Conservation (phyloP, 768 basidiomycete genomes). For the Termitomyces heimii region DNA sequence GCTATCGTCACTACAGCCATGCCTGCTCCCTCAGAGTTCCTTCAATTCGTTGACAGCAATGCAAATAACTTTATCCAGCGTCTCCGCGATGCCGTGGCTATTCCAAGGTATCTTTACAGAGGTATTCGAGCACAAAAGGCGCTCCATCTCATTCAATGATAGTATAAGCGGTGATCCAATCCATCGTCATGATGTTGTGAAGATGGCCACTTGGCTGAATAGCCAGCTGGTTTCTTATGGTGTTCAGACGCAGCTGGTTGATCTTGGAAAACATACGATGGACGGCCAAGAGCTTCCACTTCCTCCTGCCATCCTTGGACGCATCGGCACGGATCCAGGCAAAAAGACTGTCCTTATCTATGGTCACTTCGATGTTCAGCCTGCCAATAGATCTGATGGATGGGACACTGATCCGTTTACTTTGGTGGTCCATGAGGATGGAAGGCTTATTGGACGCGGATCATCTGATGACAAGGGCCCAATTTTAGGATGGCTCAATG, state of each 20-base stretch:
- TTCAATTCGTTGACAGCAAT: conserved; percentile 60
- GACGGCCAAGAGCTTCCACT: conserved; percentile 65
- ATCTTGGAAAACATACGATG: conserved; percentile 70
- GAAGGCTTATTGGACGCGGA: conserved; percentile 78
- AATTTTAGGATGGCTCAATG: conserved; percentile 84
- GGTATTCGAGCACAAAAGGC: not conserved
- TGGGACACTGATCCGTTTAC: conserved; percentile 87
- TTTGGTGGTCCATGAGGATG: conserved; percentile 44
- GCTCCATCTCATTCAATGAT: conserved; percentile 3
- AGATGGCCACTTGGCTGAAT: conserved; percentile 84
- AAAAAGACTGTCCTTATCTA: conserved; percentile 95
- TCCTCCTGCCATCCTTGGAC: conserved; percentile 81
- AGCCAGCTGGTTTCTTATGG: conserved; percentile 70
- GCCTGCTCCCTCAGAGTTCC: conserved; percentile 44
- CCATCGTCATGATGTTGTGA: conserved; percentile 70
- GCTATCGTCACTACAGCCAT: conserved; percentile 20
- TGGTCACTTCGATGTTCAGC: conserved; percentile 95
- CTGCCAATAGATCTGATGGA: conserved; percentile 62
- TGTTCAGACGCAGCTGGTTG: conserved; percentile 65
- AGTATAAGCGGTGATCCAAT: conserved; percentile 69
- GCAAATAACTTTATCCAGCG: conserved; percentile 71
- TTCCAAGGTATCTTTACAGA: conserved; percentile 52
- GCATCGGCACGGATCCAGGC: conserved; percentile 72
- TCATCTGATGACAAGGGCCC: conserved; percentile 92
- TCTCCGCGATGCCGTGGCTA: conserved; percentile 76